Percentiles rank a stretch among this genome's conserved stretches.
phyloP scores from a whole-genome alignment of 2,329 filamentous ascomycete genomes.

The Huntiella abstrusa region DNA sequence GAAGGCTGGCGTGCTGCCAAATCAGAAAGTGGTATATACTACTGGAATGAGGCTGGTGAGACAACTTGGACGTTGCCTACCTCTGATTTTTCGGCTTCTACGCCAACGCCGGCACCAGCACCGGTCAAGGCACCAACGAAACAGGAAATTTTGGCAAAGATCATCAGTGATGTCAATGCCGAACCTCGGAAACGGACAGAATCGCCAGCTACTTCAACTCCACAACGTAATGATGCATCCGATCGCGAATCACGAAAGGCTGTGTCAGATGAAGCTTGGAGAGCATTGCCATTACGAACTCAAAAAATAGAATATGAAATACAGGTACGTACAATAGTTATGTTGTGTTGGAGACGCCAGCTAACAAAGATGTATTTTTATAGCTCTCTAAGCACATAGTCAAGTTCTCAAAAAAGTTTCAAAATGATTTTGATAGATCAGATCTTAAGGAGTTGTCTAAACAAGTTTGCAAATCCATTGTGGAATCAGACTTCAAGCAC shows the following conservation, averaged over 20 bases:
- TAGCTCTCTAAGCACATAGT: constrained; percentile 74
- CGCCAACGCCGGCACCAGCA: constrained; percentile 38
- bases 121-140: constrained; percentile 43
- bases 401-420: constrained; percentile 71
- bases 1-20: constrained; percentile 64
- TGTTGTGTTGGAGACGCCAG: too few species aligned
- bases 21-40: constrained; percentile 59
- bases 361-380: background rate
- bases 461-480: constrained; percentile 68
- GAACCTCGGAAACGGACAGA: constrained; percentile 24
- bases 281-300: constrained; percentile 45
- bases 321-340: constrained; percentile 41
- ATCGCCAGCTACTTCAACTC: constrained; percentile 24
- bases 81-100: constrained; percentile 42
- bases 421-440: constrained; percentile 69
- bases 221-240: constrained; percentile 48
- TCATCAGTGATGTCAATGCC: constrained; percentile 69
- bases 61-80: constrained; percentile 52
- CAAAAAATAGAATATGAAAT: constrained; percentile 92
- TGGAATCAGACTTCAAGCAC: constrained; percentile 81
- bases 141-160: constrained; percentile 61
- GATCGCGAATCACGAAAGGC: constrained; percentile 39
- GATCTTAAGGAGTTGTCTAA: constrained; percentile 44
- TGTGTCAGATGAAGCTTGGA: constrained; percentile 20
- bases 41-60: constrained; percentile 59